Percentiles rank a stretch among this genome's conserved stretches.
Conservation (phyloP, 2,329 filamentous ascomycete genomes). For the Ascochyta rabiei region DNA sequence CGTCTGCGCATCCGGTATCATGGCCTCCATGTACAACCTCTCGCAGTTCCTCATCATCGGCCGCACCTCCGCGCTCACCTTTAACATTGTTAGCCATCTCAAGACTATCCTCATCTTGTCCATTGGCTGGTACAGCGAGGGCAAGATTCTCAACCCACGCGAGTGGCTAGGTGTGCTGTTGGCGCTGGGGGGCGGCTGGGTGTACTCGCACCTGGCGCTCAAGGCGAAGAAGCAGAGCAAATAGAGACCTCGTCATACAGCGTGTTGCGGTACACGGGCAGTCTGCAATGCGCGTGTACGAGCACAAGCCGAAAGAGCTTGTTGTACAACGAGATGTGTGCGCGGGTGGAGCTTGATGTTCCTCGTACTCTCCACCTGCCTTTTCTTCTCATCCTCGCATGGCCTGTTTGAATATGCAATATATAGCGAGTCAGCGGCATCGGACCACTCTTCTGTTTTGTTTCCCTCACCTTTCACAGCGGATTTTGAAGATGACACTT, state of each 20-base stretch:
- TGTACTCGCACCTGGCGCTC: slow-evolving; percentile 52
- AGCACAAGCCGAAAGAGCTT: slow-evolving; percentile 8
- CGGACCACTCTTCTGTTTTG: background rate
- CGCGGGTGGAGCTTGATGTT: slow-evolving; percentile 9
- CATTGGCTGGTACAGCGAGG: slow-evolving; percentile 55
- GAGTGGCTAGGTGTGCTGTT: slow-evolving; percentile 54
- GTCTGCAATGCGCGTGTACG: slow-evolving; percentile 1
- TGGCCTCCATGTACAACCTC: slow-evolving; percentile 51
- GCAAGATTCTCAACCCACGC: slow-evolving; percentile 47
- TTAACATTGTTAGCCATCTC: slow-evolving; percentile 51
- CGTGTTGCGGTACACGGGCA: slow-evolving; percentile 1
- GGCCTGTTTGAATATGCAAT: slow-evolving; percentile 18
- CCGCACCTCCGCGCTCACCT: slow-evolving; percentile 48
- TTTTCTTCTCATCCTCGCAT: background rate
- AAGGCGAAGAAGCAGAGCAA: slow-evolving; percentile 45
- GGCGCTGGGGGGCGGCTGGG: slow-evolving; percentile 53
- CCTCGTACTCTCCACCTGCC: background rate
- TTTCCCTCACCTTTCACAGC: slow-evolving; percentile 3
- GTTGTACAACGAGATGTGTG: slow-evolving; percentile 15
- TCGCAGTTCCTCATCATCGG: slow-evolving; percentile 53
- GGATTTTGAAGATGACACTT: slow-evolving; percentile 9
- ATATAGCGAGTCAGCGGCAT: slow-evolving; percentile 14
- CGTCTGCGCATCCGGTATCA: slow-evolving; percentile 51
- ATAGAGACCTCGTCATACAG: slow-evolving; percentile 17
- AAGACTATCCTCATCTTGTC: slow-evolving; percentile 56